Evolutionary conservation across 1,284 basidiomycete species (phyloP), one percentile per base, ranked within the genome.

Genomic region (Singerocomus inundabilis): DNA sequence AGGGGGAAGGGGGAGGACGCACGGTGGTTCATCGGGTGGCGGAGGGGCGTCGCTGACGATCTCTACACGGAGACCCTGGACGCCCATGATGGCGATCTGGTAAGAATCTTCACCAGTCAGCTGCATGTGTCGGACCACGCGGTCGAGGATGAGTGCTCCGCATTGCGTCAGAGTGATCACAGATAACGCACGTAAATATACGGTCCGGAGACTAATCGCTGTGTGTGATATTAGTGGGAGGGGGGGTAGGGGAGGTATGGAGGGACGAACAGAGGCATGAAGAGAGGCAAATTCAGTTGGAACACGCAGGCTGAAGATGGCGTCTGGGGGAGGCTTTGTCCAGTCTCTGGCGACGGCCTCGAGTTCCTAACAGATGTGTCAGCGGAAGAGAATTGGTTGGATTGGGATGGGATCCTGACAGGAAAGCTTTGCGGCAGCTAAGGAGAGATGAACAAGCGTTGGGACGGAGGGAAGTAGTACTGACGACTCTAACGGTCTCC

Each of bases 271-370:
- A 39, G 87, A 82, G 49, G 88, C 88, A 61, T 88, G 83, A 32
- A 89, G 75, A 24, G 88, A 88, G 3, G 85, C 88, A 69, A 78
- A 89, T 68, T 91, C 88, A n/a, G 87, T 83, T 3, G 88, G 88
- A 0, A 91, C 80, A 35, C 88, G 82, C 44, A 91, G 70, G 56
- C 75, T 76, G 71, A 90, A 88, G 36, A 77, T 66, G 33, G 80
- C 83, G 64, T 85, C 86, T 48, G 87, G 85, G 15, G 88, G 86
- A 25, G 88, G 88, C 62, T 87, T 89, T 39, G 83, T 81, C 88
- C 88, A 91, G 51, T 89, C 85, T 61, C 84, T 75, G n/a, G 87
- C 88, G 37, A 85, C 73, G 25, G 74, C 78, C 57, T 88, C 85
- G 26, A 91, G 78, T 69, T 91, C 88, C 89, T 91, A 57, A n/a